Base-by-base conservation (phyloP, 75 land plant genomes). In the Pinus albicaulis region DNA sequence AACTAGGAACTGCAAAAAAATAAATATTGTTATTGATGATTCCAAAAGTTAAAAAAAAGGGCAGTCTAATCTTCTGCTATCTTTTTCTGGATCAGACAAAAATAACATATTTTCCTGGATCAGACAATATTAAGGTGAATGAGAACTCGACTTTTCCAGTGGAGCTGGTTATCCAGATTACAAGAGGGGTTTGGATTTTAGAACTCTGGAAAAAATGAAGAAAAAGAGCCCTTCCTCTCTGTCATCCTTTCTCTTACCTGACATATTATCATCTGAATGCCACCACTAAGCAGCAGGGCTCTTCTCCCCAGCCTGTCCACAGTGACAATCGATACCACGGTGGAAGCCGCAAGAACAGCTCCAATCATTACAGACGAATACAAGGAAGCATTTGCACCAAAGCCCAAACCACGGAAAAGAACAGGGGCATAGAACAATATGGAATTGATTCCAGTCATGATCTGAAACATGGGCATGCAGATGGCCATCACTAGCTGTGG, bases 351-450 rank as follows among this genome's bases (percentile, higher is more conserved):
- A 10, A 89, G 88, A 7, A 93, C 96, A 12, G 90, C 94, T 52
- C 96, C 94, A 8, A 90, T 89, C 76, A 93, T 64, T n/a, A 92
- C 92, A 8, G 95, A 89, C 13, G 97, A 88, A 77, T 92, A 92
- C 66, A 94, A 87, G 3, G 97, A 75, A 12, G 97, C 95, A 26
- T 83, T 77, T 36, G 86, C 80, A 0, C 80, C 82, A 75, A 93
- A 93, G 19, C 96, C 96, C 81, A 93, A 77, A 71, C 86, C 88
- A 55, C 86, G 87, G 82, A 94, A 94, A 76, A 94, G 72, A 12
- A 92, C 89, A 7, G 97, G 97, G 5, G 97, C 97, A 60, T 93
- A 93, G 77, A 93, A 93, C 59, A 93, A 83, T 61, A 93, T 93
- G 2, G 96, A 87, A 65, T 93, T 94, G 68, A 92, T 92, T 19